These are phyloP conservation scores for Corylus heterophylla DNA, from an alignment of 306 rosid genomes.

Conservation along the genomic window DNA sequence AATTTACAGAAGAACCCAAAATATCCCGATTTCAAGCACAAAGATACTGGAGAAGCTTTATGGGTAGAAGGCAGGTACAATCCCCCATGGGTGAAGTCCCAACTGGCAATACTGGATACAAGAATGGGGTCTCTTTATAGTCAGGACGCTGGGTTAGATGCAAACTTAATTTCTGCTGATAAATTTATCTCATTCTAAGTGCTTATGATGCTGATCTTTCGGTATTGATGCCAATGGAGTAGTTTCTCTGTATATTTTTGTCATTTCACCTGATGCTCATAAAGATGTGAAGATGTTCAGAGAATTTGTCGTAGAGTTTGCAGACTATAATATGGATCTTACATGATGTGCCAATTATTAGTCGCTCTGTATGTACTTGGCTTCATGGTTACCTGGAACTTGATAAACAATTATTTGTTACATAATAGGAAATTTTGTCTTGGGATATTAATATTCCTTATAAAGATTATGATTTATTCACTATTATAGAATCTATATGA, in stretches of 20 bases:
- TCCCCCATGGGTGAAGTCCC: conserved; percentile 90
- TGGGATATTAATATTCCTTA: neutral
- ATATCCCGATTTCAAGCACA: conserved; percentile 89
- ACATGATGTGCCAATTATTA: neutral
- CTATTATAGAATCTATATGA: neutral
- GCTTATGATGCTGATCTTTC: conserved; percentile 9
- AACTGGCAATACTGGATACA: conserved; percentile 68
- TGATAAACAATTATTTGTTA: neutral
- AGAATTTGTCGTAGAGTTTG: conserved; percentile 5
- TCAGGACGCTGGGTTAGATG: conserved; percentile 46
- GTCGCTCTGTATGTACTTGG: neutral
- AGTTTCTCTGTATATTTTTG: conserved; percentile 33
- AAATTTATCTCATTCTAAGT: conserved; percentile 47
- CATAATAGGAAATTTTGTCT: neutral
- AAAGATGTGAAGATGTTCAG: neutral
- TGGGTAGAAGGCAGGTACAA: conserved; percentile 81
- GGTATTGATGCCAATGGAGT: neutral
- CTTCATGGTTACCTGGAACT: conserved; percentile 1
- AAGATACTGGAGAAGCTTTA: conserved; percentile 90
- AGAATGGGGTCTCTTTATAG: conserved; percentile 54
- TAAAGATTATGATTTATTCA: conserved; percentile 4
- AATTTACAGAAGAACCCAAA: conserved; percentile 80
- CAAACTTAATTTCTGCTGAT: conserved; percentile 41
- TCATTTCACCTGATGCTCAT: conserved; percentile 11
- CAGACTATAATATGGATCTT: neutral